A percentile compares a stretch with the other conserved stretches of the same genome.
Evolutionary conservation across 2,329 filamentous ascomycete species (phyloP).

Genomic region (Paracoccidioides lutzii): DNA sequence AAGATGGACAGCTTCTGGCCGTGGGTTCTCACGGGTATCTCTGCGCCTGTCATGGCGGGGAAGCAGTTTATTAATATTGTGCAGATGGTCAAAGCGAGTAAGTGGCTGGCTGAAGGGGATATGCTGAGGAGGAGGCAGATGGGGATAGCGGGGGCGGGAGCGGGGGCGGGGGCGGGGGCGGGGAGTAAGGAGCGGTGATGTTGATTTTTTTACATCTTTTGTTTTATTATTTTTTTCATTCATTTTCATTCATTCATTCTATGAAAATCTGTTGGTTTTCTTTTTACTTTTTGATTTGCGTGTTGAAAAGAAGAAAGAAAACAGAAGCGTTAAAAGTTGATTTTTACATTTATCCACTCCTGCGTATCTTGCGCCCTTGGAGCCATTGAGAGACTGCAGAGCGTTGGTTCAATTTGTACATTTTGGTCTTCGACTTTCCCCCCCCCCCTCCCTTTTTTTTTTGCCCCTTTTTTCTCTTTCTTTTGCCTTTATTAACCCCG

Average conservation of each 20-base stretch:
- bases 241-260: not conserved
- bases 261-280: not conserved
- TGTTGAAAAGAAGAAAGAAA: too few relatives aligned
- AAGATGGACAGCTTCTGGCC: conserved; percentile 70
- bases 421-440: not conserved
- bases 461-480: not conserved
- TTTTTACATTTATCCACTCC: too few relatives aligned
- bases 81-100: conserved; percentile 85
- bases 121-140: conserved; percentile 20
- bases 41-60: conserved; percentile 71
- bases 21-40: conserved; percentile 69
- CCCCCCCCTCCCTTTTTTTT: too few relatives aligned
- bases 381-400: not conserved
- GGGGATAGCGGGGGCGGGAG: not conserved
- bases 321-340: too few relatives aligned
- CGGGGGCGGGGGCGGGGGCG: not conserved
- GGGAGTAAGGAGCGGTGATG: not conserved
- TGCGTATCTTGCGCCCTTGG: too few relatives aligned
- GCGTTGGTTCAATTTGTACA: not conserved
- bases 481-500: not conserved
- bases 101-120: conserved; percentile 89
- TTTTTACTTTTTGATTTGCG: too few relatives aligned
- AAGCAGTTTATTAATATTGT: conserved; percentile 94
- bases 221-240: not conserved
- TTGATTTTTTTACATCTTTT: not conserved